Evolutionary conservation across 176 grass and related monocot genomes (phyloP), one percentile per base, ranked within the genome.

Genomic region (Zea luxurians): DNA sequence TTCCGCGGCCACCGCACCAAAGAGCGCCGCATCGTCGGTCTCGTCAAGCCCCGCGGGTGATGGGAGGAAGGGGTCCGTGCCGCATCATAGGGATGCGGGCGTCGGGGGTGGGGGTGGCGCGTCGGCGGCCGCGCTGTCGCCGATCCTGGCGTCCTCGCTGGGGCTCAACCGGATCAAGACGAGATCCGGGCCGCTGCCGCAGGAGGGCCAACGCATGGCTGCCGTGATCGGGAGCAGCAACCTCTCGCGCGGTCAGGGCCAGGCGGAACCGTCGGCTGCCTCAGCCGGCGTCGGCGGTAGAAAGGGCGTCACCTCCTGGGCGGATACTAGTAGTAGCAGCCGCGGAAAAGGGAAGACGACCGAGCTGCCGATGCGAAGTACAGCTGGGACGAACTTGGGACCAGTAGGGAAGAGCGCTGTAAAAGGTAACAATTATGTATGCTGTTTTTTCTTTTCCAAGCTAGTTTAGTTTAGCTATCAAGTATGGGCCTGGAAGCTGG

Each of bases 131-230:
- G 27, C 83, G 49, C 52, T 99, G 21, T 96, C 92, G 15, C 96
- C 96, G 61, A 96, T 99, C 86, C 84, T 99, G n/a, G 96, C 92
- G 10, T 99, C 96, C 75, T 99, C 96, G 6, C 96, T 99, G 10
- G 96, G 96, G 11, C 87, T 99, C 46, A 99, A 99, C 82, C 88
- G 88, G 92, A 99, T 99, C 86, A 99, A 99, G 92, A 99, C 96
- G 84, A 99, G 96, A 96, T 99, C 96, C 72, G 96, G 96, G 17
- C 96, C 96, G 68, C 87, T 99, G 82, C 96, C 92, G 67, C 96
- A 93, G 90, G 96, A 99, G 77, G 92, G 90, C 58, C 85, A 87
- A 58, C 86, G 86, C 88, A 86, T 89, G 85, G 88, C 64, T 63
- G 90, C 92, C n/a, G 78, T 81, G 50, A 83, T 99, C 16, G 96